A percentile compares a stretch with the other conserved stretches of the same genome.
Evolutionary conservation across 2,329 filamentous ascomycete genomes (phyloP).

Genomic region (Colletotrichum sp.): DNA sequence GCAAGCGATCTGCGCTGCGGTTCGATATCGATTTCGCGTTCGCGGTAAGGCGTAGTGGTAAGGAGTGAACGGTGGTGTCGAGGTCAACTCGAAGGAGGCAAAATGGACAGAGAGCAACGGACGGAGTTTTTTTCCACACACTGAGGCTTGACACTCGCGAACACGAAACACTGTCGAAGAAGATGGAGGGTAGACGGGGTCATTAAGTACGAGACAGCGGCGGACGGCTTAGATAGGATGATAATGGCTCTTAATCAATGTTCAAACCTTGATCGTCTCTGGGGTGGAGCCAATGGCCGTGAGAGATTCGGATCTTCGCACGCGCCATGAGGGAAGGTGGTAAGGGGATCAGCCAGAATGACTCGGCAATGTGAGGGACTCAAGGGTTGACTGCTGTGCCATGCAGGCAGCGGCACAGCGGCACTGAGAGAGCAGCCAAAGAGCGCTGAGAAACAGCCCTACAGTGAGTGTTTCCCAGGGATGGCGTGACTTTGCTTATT

Average conservation of each 20-base stretch:
- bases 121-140: neutral
- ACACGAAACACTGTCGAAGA: neutral
- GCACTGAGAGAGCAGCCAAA: neutral
- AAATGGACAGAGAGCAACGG: neutral
- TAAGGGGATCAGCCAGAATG: neutral
- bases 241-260: neutral
- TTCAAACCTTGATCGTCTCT: slow-evolving; percentile 16
- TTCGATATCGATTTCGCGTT: neutral
- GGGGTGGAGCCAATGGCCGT: slow-evolving; percentile 12
- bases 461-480: neutral
- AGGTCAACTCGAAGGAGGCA: neutral
- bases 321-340: neutral
- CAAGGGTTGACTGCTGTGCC: neutral
- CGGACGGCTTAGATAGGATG: neutral
- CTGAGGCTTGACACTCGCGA: neutral
- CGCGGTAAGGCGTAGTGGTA: neutral
- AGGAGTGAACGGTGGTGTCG: neutral
- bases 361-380: neutral
- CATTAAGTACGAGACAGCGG: neutral
- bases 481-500: slow-evolving; percentile 10
- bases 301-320: slow-evolving; percentile 18
- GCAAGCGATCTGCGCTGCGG: neutral
- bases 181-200: neutral
- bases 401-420: neutral
- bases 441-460: neutral